Evolutionary conservation across 2,329 filamentous ascomycete genomes (phyloP), one percentile per base, ranked within the genome.

Genomic region (Aspergillus brasiliensis): DNA sequence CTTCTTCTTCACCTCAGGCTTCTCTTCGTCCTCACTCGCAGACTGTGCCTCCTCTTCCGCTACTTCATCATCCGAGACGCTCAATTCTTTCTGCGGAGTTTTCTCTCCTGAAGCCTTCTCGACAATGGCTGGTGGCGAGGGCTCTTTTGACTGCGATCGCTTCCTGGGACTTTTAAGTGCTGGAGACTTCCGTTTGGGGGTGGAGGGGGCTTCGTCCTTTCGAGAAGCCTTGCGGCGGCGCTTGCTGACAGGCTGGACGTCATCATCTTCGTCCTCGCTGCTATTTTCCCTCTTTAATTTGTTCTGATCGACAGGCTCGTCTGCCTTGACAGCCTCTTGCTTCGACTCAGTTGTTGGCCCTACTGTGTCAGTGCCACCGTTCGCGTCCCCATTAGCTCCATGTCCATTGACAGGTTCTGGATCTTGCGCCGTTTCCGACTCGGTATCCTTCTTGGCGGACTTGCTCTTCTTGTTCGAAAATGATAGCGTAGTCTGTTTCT

Each of bases 401-500:
- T 23, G 31, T 27, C 47, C 51, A 27, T 60, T 49, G 28, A 7
- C 31, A 40, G 51, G 5, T 8, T 61, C 21, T 2, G 31, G 11
- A 13, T 76, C 68, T 23, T 60, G 69, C 71, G 68, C 72, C 49
- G 66, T 64, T 53, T 66, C 67, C 13, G 40, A 21, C n/a, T 69
- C 65, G 27, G 68, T 62, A 34, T 68, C 59, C 54, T 72, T 68
- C 62, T 72, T 70, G 49, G 68, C 66, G 46, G 72, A 70, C 28
- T 73, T 67, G 59, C 74, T 76, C 49, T 86, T 87, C 51, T 86
- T 87, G 44, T 68, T 70, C 44, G 87, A 86, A 71, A 96, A 96
- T 0, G 89, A 84, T 40, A 96, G 80, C 67, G 88, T 95, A 1
- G 91, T 89, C 75, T 97, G 92, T 73, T 92, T 89, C 38, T 84